These are phyloP conservation scores for Leishmania turanica DNA, from an alignment of 208 protist species.

Conservation along the genomic window DNA sequence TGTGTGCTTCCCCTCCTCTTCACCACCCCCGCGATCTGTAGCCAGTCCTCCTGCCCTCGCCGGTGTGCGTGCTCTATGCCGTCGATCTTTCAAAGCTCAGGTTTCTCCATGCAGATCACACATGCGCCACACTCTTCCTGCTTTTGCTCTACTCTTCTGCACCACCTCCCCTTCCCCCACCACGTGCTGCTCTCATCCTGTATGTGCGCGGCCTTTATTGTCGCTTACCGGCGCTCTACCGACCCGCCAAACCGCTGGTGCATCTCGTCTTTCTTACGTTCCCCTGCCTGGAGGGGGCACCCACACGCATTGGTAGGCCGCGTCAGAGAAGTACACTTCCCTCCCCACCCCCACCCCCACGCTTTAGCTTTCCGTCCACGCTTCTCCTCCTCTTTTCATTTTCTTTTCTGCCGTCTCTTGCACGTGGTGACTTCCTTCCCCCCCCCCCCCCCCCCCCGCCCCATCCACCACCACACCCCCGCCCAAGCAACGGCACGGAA, in stretches of 20 bases:
- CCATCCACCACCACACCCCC: neutral
- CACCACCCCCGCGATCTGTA: neutral
- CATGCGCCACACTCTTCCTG: neutral
- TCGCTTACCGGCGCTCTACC: neutral
- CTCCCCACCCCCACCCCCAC: no score
- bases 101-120: neutral
- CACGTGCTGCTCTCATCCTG: neutral
- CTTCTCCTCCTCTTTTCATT: neutral
- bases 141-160: neutral
- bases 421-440: neutral
- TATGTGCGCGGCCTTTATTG: neutral
- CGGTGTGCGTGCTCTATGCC: neutral
- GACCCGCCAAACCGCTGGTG: neutral
- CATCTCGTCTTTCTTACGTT: neutral
- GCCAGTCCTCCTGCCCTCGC: neutral
- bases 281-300: neutral
- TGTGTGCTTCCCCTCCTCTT: neutral
- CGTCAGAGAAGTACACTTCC: neutral
- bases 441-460: no score
- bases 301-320: neutral
- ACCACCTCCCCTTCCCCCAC: neutral
- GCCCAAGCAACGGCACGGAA: neutral
- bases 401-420: no score
- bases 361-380: neutral
- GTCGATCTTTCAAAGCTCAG: neutral